These are phyloP conservation scores for Aspergillus piperis DNA, from an alignment of 2,329 filamentous ascomycete species.

Conservation along the genomic window DNA sequence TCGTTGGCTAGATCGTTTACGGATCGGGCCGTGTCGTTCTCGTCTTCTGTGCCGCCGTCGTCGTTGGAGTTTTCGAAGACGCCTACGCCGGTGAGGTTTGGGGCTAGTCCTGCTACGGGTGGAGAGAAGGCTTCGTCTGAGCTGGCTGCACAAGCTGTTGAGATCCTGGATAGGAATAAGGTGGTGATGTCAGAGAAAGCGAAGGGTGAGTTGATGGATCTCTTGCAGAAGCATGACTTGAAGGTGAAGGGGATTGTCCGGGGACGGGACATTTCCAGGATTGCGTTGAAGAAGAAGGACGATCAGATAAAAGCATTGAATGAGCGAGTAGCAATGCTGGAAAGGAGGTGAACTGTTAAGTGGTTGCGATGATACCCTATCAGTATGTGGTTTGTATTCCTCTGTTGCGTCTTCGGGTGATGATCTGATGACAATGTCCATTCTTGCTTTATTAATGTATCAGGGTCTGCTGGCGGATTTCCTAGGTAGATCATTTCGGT, in stretches of 20 bases:
- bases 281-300: conserved; percentile 65
- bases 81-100: conserved; percentile 35
- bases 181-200: conserved; percentile 36
- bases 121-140: conserved; percentile 20
- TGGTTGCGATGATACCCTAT: conserved; percentile 25
- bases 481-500: too few species aligned
- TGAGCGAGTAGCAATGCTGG: conserved; percentile 61
- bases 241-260: conserved; percentile 62
- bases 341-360: conserved; percentile 57
- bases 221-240: conserved; percentile 60
- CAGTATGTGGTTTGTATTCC: not conserved
- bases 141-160: conserved; percentile 28
- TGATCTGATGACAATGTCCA: not conserved
- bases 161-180: conserved; percentile 38
- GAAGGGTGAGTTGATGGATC: conserved; percentile 37
- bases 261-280: conserved; percentile 67
- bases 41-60: conserved; percentile 18
- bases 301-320: conserved; percentile 65
- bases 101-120: conserved; percentile 26
- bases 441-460: not conserved
- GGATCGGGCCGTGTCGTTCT: conserved; percentile 4
- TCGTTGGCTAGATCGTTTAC: not conserved
- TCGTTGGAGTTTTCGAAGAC: conserved; percentile 35
- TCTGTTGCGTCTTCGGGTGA: not conserved
- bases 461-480: conserved; percentile 3